phyloP scores from a whole-genome alignment of 2,329 filamentous ascomycete genomes.

The Penicillium crustosum region DNA sequence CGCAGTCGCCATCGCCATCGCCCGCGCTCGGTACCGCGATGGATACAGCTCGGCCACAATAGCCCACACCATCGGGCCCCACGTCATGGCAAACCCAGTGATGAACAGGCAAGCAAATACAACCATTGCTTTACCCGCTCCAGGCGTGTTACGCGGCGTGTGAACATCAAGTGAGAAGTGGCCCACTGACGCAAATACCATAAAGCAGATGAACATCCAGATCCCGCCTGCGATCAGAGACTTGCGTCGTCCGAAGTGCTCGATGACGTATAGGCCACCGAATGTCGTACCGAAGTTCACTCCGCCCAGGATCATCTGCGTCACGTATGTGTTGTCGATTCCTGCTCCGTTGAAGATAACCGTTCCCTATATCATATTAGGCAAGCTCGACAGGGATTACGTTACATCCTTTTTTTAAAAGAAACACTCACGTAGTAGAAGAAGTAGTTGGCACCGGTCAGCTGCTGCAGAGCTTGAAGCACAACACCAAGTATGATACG shows the following conservation, averaged over 20 bases:
- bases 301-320: conserved; percentile 64
- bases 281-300: conserved; percentile 69
- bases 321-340: conserved; percentile 62
- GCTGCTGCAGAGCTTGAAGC: conserved; percentile 47
- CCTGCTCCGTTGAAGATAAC: conserved; percentile 61
- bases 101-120: conserved; percentile 71
- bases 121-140: conserved; percentile 65
- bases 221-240: conserved; percentile 65
- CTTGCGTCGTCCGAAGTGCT: conserved; percentile 66
- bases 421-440: conserved; percentile 53
- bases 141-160: conserved; percentile 45
- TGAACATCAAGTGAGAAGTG: conserved; percentile 42
- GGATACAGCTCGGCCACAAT: conserved; percentile 47
- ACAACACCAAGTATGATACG: conserved; percentile 43
- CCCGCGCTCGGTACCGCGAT: conserved; percentile 61
- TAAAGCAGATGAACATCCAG: conserved; percentile 66
- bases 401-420: no score
- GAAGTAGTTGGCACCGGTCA: conserved; percentile 50
- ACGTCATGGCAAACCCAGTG: conserved; percentile 65
- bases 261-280: conserved; percentile 66
- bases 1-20: conserved; percentile 72
- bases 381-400: not conserved
- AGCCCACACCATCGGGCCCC: conserved; percentile 61
- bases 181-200: conserved; percentile 63
- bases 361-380: conserved; percentile 52